Percentiles rank a stretch among this genome's conserved stretches.
phyloP scores from a whole-genome alignment of 106 monocot species.

The Dendrobium nobile region DNA sequence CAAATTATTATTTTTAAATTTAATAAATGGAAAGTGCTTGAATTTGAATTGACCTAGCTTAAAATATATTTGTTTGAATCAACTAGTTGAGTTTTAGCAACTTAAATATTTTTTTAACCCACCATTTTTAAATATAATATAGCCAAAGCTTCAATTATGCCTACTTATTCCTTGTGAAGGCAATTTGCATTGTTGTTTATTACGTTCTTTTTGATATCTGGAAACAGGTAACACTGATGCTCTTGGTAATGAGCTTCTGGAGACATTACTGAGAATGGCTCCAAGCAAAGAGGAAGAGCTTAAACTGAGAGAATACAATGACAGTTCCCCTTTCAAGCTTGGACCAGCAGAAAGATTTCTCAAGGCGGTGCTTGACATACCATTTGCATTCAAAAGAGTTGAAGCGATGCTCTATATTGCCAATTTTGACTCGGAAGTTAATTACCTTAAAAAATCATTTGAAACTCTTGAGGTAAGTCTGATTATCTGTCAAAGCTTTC shows the following conservation, averaged over 20 bases:
- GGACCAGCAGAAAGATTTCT: slow-evolving; percentile 59
- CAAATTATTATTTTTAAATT: too few relatives aligned
- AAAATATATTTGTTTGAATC: too few relatives aligned
- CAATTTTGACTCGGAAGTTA: slow-evolving; percentile 56
- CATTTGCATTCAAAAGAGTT: slow-evolving; percentile 62
- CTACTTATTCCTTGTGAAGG: not conserved
- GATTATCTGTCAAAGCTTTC: not conserved
- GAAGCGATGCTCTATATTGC: slow-evolving; percentile 58
- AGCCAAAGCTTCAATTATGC: not conserved
- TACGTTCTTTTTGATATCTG: not conserved
- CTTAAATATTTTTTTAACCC: too few relatives aligned
- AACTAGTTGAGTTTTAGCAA: too few relatives aligned
- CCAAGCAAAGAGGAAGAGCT: slow-evolving; percentile 65
- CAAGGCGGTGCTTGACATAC: slow-evolving; percentile 51
- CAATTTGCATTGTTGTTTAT: not conserved
- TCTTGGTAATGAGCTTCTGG: slow-evolving; percentile 55
- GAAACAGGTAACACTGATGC: slow-evolving; percentile 48
- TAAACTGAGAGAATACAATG: slow-evolving; percentile 47
- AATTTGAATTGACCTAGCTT: too few relatives aligned
- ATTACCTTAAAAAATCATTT: slow-evolving; percentile 53
- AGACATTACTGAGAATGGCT: slow-evolving; percentile 62
- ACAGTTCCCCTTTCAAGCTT: slow-evolving; percentile 42
- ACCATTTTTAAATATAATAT: too few relatives aligned
- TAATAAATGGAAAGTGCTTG: too few relatives aligned
- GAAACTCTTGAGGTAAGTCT: slow-evolving; percentile 46